Percentiles rank a stretch among this genome's conserved stretches.
Conservation (phyloP, 805 yeast species). For the Candida vaughaniae region DNA sequence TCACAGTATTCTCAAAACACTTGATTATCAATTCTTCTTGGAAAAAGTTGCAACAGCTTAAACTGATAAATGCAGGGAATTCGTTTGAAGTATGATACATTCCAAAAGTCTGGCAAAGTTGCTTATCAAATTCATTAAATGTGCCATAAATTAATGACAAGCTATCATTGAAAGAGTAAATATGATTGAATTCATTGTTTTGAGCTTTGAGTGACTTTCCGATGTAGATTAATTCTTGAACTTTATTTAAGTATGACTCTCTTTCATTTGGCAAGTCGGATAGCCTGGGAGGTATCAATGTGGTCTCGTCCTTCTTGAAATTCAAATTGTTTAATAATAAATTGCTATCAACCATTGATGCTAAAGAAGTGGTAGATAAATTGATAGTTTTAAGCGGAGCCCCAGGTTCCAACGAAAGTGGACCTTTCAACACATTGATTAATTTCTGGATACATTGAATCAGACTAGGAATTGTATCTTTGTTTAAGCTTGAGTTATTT, state of each 20-base stretch:
- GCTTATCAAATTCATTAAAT: constrained; percentile 39
- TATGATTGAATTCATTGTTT: constrained; percentile 23
- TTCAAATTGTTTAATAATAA: constrained; percentile 49
- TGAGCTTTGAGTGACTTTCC: constrained; percentile 9
- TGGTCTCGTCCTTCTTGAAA: constrained; percentile 33
- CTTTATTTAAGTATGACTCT: constrained; percentile 55
- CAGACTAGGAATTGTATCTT: constrained; percentile 48
- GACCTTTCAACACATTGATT: constrained; percentile 65
- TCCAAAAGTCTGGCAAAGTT: constrained; percentile 22
- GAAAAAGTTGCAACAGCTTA: constrained; percentile 31
- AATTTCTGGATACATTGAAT: constrained; percentile 60
- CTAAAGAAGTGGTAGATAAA: constrained; percentile 49
- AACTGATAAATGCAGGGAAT: constrained; percentile 25
- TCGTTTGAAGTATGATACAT: constrained; percentile 20
- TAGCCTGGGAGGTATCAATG: constrained; percentile 50
- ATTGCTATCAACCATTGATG: constrained; percentile 55
- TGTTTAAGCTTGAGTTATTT: constrained; percentile 26
- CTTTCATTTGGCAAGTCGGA: constrained; percentile 22
- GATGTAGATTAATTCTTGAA: constrained; percentile 50
- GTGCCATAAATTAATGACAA: constrained; percentile 30
- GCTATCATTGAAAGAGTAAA: constrained; percentile 34
- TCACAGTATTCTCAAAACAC: constrained; percentile 38
- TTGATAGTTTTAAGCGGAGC: constrained; percentile 57
- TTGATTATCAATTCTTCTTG: constrained; percentile 41
- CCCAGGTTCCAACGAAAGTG: constrained; percentile 46